phyloP scores from a whole-genome alignment of 441 rosid genomes.

The Metrosideros polymorpha region DNA sequence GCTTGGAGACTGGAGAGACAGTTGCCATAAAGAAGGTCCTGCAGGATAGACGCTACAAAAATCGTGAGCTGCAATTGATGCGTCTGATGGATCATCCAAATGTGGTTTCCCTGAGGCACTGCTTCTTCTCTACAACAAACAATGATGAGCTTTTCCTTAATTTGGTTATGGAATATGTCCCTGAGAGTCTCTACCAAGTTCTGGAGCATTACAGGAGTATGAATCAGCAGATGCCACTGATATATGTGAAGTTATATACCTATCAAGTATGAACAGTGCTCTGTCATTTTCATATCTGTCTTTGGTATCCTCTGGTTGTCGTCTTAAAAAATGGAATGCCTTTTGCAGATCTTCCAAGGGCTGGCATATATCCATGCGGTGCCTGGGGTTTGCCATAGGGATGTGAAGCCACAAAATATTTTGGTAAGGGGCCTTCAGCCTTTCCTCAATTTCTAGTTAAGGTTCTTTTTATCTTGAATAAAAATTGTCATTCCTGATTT shows the following conservation, averaged over 20 bases:
- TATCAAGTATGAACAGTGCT: conserved; percentile 53
- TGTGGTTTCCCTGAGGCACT: conserved; percentile 86
- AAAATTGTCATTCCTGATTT: background rate
- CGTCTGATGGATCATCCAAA: conserved; percentile 95
- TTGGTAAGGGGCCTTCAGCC: conserved; percentile 44
- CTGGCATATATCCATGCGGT: conserved; percentile 87
- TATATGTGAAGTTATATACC: conserved; percentile 80
- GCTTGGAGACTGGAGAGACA: conserved; percentile 94
- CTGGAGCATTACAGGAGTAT: conserved; percentile 78
- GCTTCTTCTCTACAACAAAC: conserved; percentile 92
- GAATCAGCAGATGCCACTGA: conserved; percentile 82
- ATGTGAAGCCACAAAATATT: conserved; percentile 95
- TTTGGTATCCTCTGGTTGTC: background rate
- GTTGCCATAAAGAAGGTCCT: conserved; percentile 95
- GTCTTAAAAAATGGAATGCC: conserved; percentile 1
- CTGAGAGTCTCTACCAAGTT: conserved; percentile 85
- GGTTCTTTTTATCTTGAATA: background rate
- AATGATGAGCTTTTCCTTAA: conserved; percentile 89
- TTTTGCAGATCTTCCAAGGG: conserved; percentile 78
- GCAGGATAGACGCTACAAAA: conserved; percentile 92
- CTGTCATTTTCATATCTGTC: background rate
- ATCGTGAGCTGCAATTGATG: conserved; percentile 90
- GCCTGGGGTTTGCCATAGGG: conserved; percentile 94
- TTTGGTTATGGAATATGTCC: conserved; percentile 96
- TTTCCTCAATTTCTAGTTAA: background rate